Percentiles rank a stretch among this genome's conserved stretches.
phyloP scores from a whole-genome alignment of 371 early-diverging fungal species.

The Batkoa obscura region DNA sequence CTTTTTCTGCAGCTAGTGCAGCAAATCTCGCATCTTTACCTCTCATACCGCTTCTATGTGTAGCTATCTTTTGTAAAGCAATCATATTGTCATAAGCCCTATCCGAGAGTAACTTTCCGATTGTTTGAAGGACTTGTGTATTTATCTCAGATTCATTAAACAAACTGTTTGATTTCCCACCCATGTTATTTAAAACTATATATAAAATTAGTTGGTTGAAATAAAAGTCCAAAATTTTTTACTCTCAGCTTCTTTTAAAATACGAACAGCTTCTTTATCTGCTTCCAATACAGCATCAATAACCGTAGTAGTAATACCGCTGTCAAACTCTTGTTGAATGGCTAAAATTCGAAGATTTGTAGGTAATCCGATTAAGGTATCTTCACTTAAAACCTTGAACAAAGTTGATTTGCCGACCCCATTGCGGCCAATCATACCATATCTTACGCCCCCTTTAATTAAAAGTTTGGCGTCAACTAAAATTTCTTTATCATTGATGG shows the following conservation, averaged over 20 bases:
- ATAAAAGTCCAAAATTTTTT: not conserved
- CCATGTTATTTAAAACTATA: too few species aligned
- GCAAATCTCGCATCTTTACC: slow-evolving; percentile 50
- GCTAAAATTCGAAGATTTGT: slow-evolving; percentile 52
- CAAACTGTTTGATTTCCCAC: too few species aligned
- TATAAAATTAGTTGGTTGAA: too few species aligned
- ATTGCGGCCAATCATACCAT: slow-evolving; percentile 71
- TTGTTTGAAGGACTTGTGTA: not conserved
- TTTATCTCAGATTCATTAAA: slow-evolving; percentile 6
- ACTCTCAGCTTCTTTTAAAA: not conserved
- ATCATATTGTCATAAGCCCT: slow-evolving; percentile 20
- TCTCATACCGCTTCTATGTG: slow-evolving; percentile 53
- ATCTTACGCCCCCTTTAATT: slow-evolving; percentile 35
- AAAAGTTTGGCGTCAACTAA: slow-evolving; percentile 12
- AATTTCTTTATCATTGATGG: not conserved
- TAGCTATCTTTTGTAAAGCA: slow-evolving; percentile 39
- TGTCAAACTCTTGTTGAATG: slow-evolving; percentile 48
- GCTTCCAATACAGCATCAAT: slow-evolving; percentile 48
- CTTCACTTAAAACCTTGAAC: slow-evolving; percentile 46
- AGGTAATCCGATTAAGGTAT: slow-evolving; percentile 58
- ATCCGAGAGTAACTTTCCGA: slow-evolving; percentile 12
- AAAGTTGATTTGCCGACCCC: slow-evolving; percentile 84
- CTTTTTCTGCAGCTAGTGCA: slow-evolving; percentile 29
- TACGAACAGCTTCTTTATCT: slow-evolving; percentile 23
- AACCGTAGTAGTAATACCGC: slow-evolving; percentile 24